Percentiles rank a stretch among this genome's conserved stretches.
Conservation (phyloP, 2,329 filamentous ascomycete species). For the Cercospora sp. region DNA sequence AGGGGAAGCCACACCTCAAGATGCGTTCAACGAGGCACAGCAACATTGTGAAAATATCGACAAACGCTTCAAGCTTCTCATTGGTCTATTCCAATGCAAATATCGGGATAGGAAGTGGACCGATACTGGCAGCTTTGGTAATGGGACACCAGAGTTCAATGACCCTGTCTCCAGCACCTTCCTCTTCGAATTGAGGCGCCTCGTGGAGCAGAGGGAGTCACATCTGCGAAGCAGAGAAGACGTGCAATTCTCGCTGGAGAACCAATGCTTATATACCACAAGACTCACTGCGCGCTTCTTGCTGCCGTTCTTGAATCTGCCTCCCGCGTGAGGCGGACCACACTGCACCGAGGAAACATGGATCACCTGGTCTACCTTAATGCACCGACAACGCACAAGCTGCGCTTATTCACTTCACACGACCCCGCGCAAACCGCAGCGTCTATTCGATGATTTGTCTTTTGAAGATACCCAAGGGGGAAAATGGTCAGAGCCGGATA, state of each 20-base stretch:
- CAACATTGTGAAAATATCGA: slow-evolving; percentile 49
- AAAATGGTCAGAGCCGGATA: too few relatives aligned
- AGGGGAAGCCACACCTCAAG: slow-evolving; percentile 24
- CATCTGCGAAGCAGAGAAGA: slow-evolving; percentile 42
- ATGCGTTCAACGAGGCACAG: slow-evolving; percentile 33
- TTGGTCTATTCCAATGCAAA: slow-evolving; percentile 51
- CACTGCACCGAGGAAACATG: neutral
- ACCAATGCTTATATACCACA: slow-evolving; percentile 45
- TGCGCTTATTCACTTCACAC: neutral
- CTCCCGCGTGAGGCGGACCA: neutral
- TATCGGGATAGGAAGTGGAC: slow-evolving; percentile 46
- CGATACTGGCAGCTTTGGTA: slow-evolving; percentile 40
- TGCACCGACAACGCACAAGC: neutral
- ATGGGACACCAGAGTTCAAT: slow-evolving; percentile 42
- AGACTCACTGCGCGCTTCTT: slow-evolving; percentile 48
- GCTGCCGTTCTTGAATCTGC: slow-evolving; percentile 38
- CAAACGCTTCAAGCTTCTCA: slow-evolving; percentile 46
- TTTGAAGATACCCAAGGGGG: neutral
- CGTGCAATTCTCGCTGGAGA: slow-evolving; percentile 42
- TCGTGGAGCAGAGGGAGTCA: slow-evolving; percentile 45
- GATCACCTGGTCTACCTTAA: neutral
- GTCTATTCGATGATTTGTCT: neutral
- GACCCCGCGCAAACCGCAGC: neutral
- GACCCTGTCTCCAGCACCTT: slow-evolving; percentile 42
- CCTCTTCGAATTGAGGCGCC: slow-evolving; percentile 39